Evolutionary conservation across 148 eudicot species (phyloP), one percentile per base, ranked within the genome.

Genomic region (Arctostaphylos glauca): DNA sequence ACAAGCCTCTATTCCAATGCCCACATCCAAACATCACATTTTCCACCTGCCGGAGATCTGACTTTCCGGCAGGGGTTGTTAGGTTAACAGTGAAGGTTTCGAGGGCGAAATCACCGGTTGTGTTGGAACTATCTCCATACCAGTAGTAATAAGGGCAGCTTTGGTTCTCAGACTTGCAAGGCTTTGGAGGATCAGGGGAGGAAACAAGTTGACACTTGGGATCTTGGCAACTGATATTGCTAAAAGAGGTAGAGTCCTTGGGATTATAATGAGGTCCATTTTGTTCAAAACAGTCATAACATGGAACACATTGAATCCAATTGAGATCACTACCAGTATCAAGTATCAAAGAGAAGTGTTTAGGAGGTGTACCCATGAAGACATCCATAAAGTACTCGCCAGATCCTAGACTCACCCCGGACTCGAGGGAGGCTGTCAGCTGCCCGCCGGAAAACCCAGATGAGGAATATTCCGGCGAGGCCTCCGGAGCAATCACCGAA

Each of bases 381-480:
- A 96, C 98, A 79, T 96, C 99, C 85, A 96, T 96, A 81, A 96
- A 93, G 86, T 96, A 96, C 87, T 96, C 99, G 0, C 99, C 99
- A 10, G 99, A 96, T 1, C 99, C 99, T 16, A 92, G 93, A 85
- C 94, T 94, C 80, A 94, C 98, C 67, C 99, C 99, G 0, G 99
- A 96, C 83, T 90, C 92, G 62, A 96, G 81, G 5, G 91, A 93
- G 31, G 96, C 96, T 84, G 87, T 88, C 44, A 94, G 88, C 87
- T 90, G 91, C 21, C 92, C 94, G 2, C 66, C 66, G 23, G 90
- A 81, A 52, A 85, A 83, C 48, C 38, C 83, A 13, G 47, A 60
- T 66, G 73, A 12, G 19, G 67, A 68, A 14, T 84, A 52, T 38
- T 83, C 85, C 80, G 81, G 73, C 54, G 85, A 15, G 3, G 80